A percentile compares a stretch with the other conserved stretches of the same genome.
These are phyloP conservation scores for Pseudonitzschia pungens DNA, from an alignment of 108 stramenopile genomes.

Conservation along the genomic window DNA sequence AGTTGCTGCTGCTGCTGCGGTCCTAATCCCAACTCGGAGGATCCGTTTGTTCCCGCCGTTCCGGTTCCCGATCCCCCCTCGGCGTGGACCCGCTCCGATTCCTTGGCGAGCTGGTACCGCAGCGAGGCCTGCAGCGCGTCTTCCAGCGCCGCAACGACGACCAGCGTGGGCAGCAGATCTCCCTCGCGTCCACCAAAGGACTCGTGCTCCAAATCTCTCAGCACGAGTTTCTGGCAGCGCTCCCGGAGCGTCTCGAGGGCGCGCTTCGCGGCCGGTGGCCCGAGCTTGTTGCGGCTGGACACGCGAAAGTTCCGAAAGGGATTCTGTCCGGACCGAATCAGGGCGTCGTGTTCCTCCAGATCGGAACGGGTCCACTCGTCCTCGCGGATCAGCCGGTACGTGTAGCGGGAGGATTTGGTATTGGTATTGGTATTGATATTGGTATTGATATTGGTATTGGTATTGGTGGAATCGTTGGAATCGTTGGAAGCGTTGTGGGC, in stretches of 20 bases:
- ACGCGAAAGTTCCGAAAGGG: background rate
- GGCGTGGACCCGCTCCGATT: background rate
- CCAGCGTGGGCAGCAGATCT: conserved; percentile 23
- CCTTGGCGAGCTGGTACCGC: conserved; percentile 17
- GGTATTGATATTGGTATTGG: background rate
- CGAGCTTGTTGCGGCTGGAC: no score
- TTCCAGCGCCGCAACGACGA: conserved; percentile 35
- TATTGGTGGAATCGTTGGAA: no score
- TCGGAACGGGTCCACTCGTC: conserved; percentile 26
- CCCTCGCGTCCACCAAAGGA: background rate
- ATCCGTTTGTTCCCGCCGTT: background rate
- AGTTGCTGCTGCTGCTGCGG: background rate
- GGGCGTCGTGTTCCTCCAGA: background rate
- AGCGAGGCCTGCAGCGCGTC: conserved; percentile 35
- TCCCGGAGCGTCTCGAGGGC: conserved; percentile 20
- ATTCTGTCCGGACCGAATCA: background rate
- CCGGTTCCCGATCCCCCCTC: background rate
- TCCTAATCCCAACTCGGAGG: no score
- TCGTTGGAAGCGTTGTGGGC: no score
- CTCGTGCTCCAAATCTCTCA: conserved; percentile 6
- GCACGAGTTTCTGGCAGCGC: conserved; percentile 25
- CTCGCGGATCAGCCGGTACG: background rate
- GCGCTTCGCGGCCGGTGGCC: background rate
- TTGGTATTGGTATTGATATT: background rate
- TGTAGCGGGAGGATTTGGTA: background rate